Evolutionary conservation across 805 yeast species (phyloP).

Genomic region (Yarrowia keelungensis): DNA sequence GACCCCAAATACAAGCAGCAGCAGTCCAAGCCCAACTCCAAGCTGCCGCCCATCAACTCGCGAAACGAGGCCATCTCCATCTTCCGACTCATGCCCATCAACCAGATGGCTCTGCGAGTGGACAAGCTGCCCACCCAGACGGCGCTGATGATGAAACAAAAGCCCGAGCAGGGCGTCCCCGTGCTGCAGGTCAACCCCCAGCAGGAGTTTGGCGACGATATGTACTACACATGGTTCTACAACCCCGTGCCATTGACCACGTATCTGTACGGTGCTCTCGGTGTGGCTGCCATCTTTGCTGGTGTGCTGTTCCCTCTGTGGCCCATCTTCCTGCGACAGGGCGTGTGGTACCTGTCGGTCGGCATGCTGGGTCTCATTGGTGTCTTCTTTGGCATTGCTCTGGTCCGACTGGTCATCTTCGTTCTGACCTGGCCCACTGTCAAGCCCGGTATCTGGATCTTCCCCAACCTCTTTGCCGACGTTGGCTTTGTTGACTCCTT

Average conservation of each 20-base stretch:
- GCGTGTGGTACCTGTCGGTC: conserved; percentile 90
- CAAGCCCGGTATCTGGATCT: conserved; percentile 89
- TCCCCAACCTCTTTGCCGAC: conserved; percentile 95
- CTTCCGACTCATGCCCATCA: conserved; percentile 71
- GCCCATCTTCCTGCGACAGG: conserved; percentile 88
- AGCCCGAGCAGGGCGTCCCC: conserved; percentile 65
- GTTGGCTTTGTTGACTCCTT: conserved; percentile 94
- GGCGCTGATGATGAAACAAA: conserved; percentile 72
- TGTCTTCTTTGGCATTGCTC: conserved; percentile 76
- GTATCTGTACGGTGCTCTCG: conserved; percentile 66
- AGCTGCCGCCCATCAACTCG: conserved; percentile 58
- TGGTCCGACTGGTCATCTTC: conserved; percentile 77
- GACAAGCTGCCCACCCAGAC: conserved; percentile 67
- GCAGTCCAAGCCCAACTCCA: conserved; percentile 54
- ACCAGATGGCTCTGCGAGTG: conserved; percentile 77
- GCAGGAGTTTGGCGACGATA: conserved; percentile 53
- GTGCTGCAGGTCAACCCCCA: conserved; percentile 52
- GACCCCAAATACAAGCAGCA: conserved; percentile 71
- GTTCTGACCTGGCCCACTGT: conserved; percentile 62
- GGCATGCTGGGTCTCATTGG: conserved; percentile 75
- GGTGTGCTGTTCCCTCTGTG: conserved; percentile 88
- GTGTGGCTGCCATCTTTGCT: conserved; percentile 67
- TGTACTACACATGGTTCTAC: conserved; percentile 84
- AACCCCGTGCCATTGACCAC: conserved; percentile 73
- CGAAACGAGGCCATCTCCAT: conserved; percentile 65